Conservation (phyloP, 257 asterid species). For the Misopates orontium region DNA sequence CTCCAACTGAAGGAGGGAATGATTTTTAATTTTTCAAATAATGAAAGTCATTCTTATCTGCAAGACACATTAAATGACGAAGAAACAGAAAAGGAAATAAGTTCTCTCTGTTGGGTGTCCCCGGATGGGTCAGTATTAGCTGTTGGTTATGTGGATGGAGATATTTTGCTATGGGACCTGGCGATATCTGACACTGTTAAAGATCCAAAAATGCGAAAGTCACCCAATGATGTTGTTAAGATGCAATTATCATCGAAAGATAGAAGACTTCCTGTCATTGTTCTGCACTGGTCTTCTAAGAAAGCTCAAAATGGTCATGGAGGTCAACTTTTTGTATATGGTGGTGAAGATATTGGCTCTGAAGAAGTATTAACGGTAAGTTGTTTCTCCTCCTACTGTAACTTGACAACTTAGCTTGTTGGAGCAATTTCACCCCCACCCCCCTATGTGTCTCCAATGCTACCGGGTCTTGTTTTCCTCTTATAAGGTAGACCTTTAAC, state of each 20-base stretch:
- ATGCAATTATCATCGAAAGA: constrained; percentile 76
- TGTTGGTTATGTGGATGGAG: constrained; percentile 97
- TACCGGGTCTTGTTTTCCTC: constrained; percentile 2
- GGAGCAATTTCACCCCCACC: background rate
- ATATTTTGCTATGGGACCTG: constrained; percentile 85
- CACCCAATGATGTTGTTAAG: constrained; percentile 57
- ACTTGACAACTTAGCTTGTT: constrained; percentile 29
- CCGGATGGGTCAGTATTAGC: constrained; percentile 88
- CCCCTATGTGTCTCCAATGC: too few relatives aligned
- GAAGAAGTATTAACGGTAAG: constrained; percentile 94
- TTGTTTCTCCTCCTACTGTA: constrained; percentile 23
- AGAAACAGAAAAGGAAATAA: constrained; percentile 79
- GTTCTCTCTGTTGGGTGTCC: constrained; percentile 96
- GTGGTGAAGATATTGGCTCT: constrained; percentile 93
- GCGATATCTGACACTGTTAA: constrained; percentile 48
- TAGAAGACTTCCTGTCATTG: constrained; percentile 93
- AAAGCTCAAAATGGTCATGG: constrained; percentile 50
- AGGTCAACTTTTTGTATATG: constrained; percentile 86
- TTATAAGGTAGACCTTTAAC: background rate
- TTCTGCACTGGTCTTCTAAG: constrained; percentile 74
- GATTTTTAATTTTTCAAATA: constrained; percentile 47
- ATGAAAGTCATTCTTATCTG: constrained; percentile 38
- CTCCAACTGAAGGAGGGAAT: constrained; percentile 57
- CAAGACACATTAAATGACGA: constrained; percentile 51
- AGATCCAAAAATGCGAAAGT: constrained; percentile 44